Percentiles rank a stretch among this genome's conserved stretches.
Conservation (phyloP, 768 basidiomycete genomes). For the Agrocybe praecox region DNA sequence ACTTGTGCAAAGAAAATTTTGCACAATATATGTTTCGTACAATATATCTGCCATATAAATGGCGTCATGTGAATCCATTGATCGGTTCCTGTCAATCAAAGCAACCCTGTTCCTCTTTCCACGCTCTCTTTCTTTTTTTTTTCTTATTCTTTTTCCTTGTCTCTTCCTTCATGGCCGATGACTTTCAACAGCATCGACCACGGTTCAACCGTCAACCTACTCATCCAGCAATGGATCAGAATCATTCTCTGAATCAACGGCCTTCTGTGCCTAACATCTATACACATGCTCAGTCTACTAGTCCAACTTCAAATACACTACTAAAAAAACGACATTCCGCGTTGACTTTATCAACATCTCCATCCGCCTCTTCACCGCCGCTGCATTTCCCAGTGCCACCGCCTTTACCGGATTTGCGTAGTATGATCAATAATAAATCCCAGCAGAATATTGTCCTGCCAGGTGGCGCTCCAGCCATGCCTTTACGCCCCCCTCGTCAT, state of each 20-base stretch:
- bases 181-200: background rate
- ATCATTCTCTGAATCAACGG: background rate
- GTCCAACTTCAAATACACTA: background rate
- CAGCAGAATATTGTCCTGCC: no score
- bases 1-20: no score
- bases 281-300: background rate
- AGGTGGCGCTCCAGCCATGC: no score
- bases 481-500: slow-evolving; percentile 34
- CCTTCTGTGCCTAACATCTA: background rate
- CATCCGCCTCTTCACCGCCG: no score
- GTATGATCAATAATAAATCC: no score
- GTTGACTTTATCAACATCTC: background rate
- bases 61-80: background rate
- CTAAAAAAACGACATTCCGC: background rate
- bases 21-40: no score
- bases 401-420: no score
- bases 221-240: background rate
- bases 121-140: background rate
- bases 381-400: no score
- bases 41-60: no score
- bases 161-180: background rate
- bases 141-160: background rate
- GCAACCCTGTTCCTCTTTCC: background rate
- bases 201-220: slow-evolving; percentile 1
- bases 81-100: background rate